Evolutionary conservation across 768 basidiomycete species (phyloP).

Genomic region (Kwoniella sp.): DNA sequence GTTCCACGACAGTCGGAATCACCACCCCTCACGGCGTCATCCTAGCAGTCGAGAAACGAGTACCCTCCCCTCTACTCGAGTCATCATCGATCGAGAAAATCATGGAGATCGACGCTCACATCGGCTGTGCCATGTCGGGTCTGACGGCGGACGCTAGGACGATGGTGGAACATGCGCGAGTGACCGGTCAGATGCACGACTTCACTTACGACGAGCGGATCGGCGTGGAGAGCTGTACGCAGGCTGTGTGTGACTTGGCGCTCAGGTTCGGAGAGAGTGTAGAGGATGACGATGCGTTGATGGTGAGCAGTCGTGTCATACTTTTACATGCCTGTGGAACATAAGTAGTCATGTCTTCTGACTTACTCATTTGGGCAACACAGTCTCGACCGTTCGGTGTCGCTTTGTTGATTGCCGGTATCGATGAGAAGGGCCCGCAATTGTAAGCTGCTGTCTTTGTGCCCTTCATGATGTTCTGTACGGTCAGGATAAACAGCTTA

Average conservation of each 20-base stretch:
- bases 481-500: background rate
- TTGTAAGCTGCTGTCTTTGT: slow-evolving; percentile 63
- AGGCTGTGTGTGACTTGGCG: slow-evolving; percentile 96
- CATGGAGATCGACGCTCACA: slow-evolving; percentile 97
- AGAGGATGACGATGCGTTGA: slow-evolving; percentile 97
- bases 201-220: slow-evolving; percentile 97
- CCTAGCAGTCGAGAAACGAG: slow-evolving; percentile 96
- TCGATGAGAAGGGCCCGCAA: slow-evolving; percentile 94
- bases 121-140: slow-evolving; percentile 95
- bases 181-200: slow-evolving; percentile 77
- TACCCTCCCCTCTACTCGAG: slow-evolving; percentile 93
- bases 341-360: no score
- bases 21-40: slow-evolving; percentile 86
- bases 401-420: slow-evolving; percentile 92
- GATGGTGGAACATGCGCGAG: slow-evolving; percentile 99
- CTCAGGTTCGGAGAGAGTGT: slow-evolving; percentile 98
- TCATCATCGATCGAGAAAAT: slow-evolving; percentile 97
- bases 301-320: slow-evolving; percentile 61
- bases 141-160: slow-evolving; percentile 97
- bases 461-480: no score
- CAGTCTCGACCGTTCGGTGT: slow-evolving; percentile 97
- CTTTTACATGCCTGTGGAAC: no score
- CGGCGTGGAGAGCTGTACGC: slow-evolving; percentile 96
- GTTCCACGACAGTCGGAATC: slow-evolving; percentile 96
- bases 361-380: slow-evolving; percentile 3